Evolutionary conservation across 202 grass and related monocot species (phyloP), one percentile per base, ranked within the genome.

Genomic region (Dendrocalamus latiflorus): DNA sequence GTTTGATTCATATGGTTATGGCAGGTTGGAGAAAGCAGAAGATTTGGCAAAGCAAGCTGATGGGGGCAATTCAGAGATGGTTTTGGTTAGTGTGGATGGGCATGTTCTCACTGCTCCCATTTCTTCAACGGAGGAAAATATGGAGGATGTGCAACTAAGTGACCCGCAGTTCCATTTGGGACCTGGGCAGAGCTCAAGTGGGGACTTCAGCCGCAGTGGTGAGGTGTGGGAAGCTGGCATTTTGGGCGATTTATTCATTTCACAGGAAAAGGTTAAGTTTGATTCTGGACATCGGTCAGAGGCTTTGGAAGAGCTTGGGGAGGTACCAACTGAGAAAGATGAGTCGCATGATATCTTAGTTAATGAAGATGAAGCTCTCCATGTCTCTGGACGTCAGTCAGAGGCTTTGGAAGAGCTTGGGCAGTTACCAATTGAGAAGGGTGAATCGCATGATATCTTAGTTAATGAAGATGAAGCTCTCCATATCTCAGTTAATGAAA

Each of bases 161-260:
- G 88, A 91, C 1, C 96, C 93, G 0, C 96, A 96, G 57, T 99
- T 99, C 70, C 96, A 96, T 78, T 79, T 99, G 81, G 96, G 96
- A 28, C 96, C 96, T 70, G 96, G 96, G 36, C 75, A 99, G 78
- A 91, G 88, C 84, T 87, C 89, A 13, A 88, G 83, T 67, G 91
- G 88, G 11, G 96, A 95, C 21, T 95, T 99, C 67, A 76, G 81
- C 42, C 73, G 54, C 41, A 90, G 77, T 67, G 91, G 83, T 51
- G 91, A 92, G 85, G 86, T 94, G 53, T 99, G 96, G 96, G 93
- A 96, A 70, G 49, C 91, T 84, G 86, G 86, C 44, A 86, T 91
- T 57, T 83, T 99, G 60, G 77, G 72, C 81, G 88, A 88, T 86
- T 48, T 99, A 18, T 87, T 81, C 90, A 50, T 85, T 42, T 78